Evolutionary conservation across 2,329 filamentous ascomycete species (phyloP).

Genomic region (Penicillium sp.): DNA sequence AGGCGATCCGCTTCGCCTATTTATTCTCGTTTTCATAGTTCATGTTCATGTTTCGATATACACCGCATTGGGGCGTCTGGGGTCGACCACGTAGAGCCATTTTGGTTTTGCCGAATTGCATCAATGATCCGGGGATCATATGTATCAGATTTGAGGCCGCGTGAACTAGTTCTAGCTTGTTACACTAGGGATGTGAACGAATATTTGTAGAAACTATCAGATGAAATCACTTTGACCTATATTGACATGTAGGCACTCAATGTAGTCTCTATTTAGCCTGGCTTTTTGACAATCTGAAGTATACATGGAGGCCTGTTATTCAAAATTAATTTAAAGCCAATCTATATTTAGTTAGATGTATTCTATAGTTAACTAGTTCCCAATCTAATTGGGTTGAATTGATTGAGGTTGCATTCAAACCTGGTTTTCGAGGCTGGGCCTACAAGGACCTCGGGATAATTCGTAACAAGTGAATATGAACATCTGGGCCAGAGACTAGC

Average conservation of each 20-base stretch:
- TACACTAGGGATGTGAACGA: conserved; percentile 25
- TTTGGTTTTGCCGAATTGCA: conserved; percentile 29
- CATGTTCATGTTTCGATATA: conserved; percentile 34
- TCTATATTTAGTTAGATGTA: not conserved
- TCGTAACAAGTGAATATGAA: not conserved
- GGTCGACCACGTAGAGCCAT: conserved; percentile 33
- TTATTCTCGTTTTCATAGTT: conserved; percentile 24
- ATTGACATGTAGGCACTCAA: not conserved
- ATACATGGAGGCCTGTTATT: not conserved
- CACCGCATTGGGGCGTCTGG: conserved; percentile 42
- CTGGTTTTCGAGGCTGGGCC: not conserved
- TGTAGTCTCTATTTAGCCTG: not conserved
- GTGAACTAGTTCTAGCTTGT: conserved; percentile 4
- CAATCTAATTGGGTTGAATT: not conserved
- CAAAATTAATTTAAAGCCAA: not conserved
- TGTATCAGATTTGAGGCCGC: conserved; percentile 10
- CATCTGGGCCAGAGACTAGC: not conserved
- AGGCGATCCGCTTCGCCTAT: conserved; percentile 21
- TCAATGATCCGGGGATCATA: conserved; percentile 28
- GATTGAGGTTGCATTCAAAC: not conserved
- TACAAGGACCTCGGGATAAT: not conserved
- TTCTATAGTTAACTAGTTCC: not conserved
- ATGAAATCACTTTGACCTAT: not conserved
- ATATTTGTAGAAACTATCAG: conserved; percentile 22
- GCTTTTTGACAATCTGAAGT: not conserved